phyloP scores from a whole-genome alignment of 1,139 yeast species.

The Yamadazyma pseudoaaseri region DNA sequence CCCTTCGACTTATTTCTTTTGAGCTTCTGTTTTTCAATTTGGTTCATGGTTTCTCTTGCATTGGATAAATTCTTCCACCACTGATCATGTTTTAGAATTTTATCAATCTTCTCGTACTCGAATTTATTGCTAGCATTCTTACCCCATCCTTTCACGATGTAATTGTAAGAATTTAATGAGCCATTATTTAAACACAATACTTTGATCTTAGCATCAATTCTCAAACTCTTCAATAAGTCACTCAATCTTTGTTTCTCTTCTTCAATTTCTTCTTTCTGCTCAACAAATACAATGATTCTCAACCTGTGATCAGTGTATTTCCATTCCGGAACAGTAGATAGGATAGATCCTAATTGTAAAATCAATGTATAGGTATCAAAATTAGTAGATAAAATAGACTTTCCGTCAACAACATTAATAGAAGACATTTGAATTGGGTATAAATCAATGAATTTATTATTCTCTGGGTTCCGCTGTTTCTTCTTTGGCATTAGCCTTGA shows the following conservation, averaged over 20 bases:
- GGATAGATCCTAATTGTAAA: conserved; percentile 86
- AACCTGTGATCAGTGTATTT: conserved; percentile 61
- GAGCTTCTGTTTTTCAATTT: conserved; percentile 27
- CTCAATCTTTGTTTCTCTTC: conserved; percentile 66
- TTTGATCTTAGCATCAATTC: conserved; percentile 77
- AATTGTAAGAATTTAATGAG: conserved; percentile 64
- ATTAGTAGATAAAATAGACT: conserved; percentile 76
- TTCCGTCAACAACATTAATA: conserved; percentile 63
- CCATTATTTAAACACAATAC: conserved; percentile 69
- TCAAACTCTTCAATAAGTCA: conserved; percentile 64
- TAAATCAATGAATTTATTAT: conserved; percentile 63
- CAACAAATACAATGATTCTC: conserved; percentile 89
- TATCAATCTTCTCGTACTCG: conserved; percentile 33
- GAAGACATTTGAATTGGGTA: conserved; percentile 98
- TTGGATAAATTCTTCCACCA: conserved; percentile 69
- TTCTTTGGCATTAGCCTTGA: conserved; percentile 7
- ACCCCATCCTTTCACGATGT: conserved; percentile 65
- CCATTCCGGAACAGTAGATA: conserved; percentile 94
- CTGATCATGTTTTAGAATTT: conserved; percentile 35
- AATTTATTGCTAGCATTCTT: conserved; percentile 26
- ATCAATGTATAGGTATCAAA: conserved; percentile 94
- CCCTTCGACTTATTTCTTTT: conserved; percentile 9
- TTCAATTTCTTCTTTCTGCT: conserved; percentile 61
- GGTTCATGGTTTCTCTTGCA: conserved; percentile 48
- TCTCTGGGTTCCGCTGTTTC: conserved; percentile 6